phyloP scores from a whole-genome alignment of 2,329 filamentous ascomycete genomes.

The Pestalotiopsis fici region DNA sequence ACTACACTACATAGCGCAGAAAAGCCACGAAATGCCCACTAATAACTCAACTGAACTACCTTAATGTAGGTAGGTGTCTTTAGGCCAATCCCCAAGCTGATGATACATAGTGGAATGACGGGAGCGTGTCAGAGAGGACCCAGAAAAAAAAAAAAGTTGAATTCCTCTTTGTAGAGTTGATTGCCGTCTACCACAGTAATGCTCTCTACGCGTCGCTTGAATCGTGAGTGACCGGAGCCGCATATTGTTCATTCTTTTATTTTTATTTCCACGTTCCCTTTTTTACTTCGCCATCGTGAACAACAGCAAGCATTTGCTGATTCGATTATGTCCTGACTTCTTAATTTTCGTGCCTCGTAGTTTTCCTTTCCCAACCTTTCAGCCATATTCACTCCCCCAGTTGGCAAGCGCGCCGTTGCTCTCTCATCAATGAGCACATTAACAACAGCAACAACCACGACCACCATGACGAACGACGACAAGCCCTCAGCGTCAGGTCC shows the following conservation, averaged over 20 bases:
- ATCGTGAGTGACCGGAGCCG: neutral
- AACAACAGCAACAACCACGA: neutral
- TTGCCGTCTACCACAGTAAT: neutral
- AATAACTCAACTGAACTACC: neutral
- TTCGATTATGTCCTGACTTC: neutral
- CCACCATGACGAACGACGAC: slow-evolving; percentile 3
- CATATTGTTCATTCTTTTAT: neutral
- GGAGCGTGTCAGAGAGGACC: neutral
- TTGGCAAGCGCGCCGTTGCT: neutral
- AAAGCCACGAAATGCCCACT: neutral
- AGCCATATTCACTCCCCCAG: neutral
- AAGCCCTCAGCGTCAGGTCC: neutral
- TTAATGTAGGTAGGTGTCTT: no score
- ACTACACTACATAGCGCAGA: neutral
- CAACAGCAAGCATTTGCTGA: neutral
- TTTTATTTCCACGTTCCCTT: no score
- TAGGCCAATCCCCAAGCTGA: no score
- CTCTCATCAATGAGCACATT: neutral
- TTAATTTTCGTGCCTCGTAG: neutral
- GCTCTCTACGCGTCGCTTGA: neutral
- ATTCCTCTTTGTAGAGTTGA: neutral
- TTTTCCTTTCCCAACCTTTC: neutral
- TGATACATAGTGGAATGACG: no score
- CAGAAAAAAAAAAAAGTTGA: neutral
- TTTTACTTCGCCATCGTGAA: neutral